Evolutionary conservation across 352 stramenopile species (phyloP).

Genomic region (Globisporangium spiculum): DNA sequence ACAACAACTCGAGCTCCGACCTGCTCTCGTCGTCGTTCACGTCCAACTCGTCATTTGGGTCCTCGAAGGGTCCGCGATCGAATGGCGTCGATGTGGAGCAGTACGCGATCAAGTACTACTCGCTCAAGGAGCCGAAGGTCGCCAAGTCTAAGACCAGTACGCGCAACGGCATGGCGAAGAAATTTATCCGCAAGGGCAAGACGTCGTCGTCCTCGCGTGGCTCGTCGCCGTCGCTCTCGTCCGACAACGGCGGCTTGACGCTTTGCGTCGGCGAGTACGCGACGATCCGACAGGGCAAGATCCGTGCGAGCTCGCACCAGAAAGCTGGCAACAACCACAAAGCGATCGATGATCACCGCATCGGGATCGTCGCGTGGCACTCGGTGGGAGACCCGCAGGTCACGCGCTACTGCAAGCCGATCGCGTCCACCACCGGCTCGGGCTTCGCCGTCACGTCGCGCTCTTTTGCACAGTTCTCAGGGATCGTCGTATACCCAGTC

Average conservation of each 20-base stretch:
- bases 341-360: slow-evolving; percentile 33
- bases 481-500: slow-evolving; percentile 60
- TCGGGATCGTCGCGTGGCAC: slow-evolving; percentile 67
- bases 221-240: slow-evolving; percentile 14
- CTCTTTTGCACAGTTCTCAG: slow-evolving; percentile 61
- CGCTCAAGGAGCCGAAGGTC: slow-evolving; percentile 28
- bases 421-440: slow-evolving; percentile 26
- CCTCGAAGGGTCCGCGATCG: slow-evolving; percentile 12
- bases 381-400: slow-evolving; percentile 66
- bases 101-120: slow-evolving; percentile 58
- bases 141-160: slow-evolving; percentile 17
- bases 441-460: slow-evolving; percentile 35
- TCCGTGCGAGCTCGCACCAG: slow-evolving; percentile 15
- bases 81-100: slow-evolving; percentile 25
- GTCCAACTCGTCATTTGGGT: slow-evolving; percentile 29
- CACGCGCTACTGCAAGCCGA: slow-evolving; percentile 56
- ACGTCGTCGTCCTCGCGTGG: slow-evolving; percentile 23
- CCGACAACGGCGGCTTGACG: slow-evolving; percentile 22
- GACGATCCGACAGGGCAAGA: slow-evolving; percentile 45
- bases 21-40: slow-evolving; percentile 16
- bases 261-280: slow-evolving; percentile 66
- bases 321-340: slow-evolving; percentile 14
- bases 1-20: slow-evolving; percentile 10
- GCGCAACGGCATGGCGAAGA: slow-evolving; percentile 27
- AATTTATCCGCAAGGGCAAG: slow-evolving; percentile 42